A percentile compares a stretch with the other conserved stretches of the same genome.
Evolutionary conservation across 192 early-diverging fungal genomes (phyloP).

Genomic region (Powellomyces hirtus): DNA sequence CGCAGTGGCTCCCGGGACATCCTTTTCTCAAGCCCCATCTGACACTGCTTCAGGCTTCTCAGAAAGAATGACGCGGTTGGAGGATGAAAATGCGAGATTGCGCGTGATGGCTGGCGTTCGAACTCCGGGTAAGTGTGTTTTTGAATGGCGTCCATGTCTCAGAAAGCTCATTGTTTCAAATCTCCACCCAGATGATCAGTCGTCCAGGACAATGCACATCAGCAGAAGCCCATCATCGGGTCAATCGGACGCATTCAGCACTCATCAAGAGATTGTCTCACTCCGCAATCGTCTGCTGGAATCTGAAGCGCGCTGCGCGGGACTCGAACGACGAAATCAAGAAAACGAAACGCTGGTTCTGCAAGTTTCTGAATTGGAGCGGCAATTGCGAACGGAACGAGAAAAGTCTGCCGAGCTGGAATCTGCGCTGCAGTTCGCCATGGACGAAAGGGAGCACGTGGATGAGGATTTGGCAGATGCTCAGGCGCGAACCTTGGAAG

Average conservation of each 20-base stretch:
- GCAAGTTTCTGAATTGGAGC: not conserved
- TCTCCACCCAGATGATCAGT: not conserved
- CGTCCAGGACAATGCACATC: constrained; percentile 14
- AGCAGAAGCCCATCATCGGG: constrained; percentile 14
- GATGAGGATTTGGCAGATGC: not conserved
- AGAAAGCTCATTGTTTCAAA: too few relatives aligned
- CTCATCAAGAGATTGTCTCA: not conserved
- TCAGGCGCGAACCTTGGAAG: not conserved
- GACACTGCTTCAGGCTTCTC: constrained; percentile 17
- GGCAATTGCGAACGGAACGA: not conserved
- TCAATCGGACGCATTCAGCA: constrained; percentile 6
- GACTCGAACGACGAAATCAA: not conserved
- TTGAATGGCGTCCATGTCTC: too few relatives aligned
- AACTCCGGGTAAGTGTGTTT: too few relatives aligned
- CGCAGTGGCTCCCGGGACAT: not conserved
- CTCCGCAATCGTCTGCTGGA: constrained; percentile 7
- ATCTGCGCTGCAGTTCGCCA: not conserved
- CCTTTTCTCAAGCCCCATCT: too few relatives aligned
- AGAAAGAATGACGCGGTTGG: constrained; percentile 27
- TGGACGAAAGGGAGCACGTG: not conserved
- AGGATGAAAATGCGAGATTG: constrained; percentile 44
- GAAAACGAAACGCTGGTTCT: not conserved
- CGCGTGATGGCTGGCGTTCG: not conserved
- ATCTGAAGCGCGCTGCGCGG: constrained; percentile 2
- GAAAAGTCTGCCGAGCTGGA: not conserved